Evolutionary conservation across 306 rosid genomes (phyloP).

Genomic region (Dalbergia oliveri): DNA sequence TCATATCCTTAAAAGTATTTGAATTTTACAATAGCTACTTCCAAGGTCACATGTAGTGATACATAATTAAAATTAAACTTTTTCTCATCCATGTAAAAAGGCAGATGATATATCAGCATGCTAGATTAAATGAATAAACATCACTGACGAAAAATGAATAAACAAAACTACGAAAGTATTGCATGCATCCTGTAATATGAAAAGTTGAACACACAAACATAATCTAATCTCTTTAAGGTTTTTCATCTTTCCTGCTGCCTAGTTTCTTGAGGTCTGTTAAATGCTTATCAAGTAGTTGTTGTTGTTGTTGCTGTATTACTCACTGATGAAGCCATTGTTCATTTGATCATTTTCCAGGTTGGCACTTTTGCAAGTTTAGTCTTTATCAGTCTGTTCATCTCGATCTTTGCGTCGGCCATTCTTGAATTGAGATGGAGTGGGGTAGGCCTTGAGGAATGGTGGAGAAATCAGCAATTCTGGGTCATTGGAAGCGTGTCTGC

Average conservation of each 20-base stretch:
- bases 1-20: too few relatives aligned
- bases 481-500: constrained; percentile 95
- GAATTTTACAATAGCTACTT: too few relatives aligned
- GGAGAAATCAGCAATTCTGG: constrained; percentile 99
- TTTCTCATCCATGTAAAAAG: too few relatives aligned
- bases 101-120: neutral
- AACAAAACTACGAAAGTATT: neutral
- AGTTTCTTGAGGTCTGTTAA: constrained; percentile 3
- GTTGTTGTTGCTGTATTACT: neutral
- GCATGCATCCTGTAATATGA: neutral
- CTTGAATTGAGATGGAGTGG: constrained; percentile 98
- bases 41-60: too few relatives aligned
- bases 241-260: neutral
- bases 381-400: constrained; percentile 78
- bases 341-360: constrained; percentile 63
- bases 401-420: constrained; percentile 79
- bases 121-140: constrained; percentile 20
- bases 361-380: constrained; percentile 83
- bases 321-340: constrained; percentile 35
- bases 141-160: neutral
- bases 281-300: neutral
- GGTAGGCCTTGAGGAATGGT: constrained; percentile 96
- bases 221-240: neutral
- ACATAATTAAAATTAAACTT: neutral
- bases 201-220: neutral